Evolutionary conservation across 305 asterid genomes (phyloP).

Genomic region (Rubia balearica): DNA sequence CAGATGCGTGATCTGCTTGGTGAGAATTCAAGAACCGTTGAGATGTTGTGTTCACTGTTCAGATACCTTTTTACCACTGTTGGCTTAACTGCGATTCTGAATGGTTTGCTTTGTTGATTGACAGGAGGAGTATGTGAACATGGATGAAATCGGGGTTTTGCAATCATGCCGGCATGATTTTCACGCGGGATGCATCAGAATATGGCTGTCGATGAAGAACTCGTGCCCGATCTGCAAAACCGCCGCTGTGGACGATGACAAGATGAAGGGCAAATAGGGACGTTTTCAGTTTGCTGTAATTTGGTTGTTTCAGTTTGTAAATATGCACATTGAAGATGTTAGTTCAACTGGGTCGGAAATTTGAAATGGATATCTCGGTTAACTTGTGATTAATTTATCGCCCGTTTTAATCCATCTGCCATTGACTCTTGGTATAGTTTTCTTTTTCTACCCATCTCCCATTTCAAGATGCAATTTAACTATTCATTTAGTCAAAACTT

Average conservation of each 20-base stretch:
- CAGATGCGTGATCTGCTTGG: constrained; percentile 68
- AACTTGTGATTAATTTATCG: constrained; percentile 7
- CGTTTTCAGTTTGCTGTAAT: constrained; percentile 12
- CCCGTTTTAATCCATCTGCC: not conserved
- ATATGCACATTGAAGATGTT: constrained; percentile 21
- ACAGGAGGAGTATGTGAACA: constrained; percentile 66
- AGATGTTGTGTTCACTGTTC: not conserved
- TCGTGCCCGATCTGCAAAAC: constrained; percentile 70
- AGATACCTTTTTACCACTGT: not conserved
- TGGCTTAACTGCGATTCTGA: not conserved
- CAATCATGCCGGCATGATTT: constrained; percentile 63
- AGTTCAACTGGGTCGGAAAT: constrained; percentile 23
- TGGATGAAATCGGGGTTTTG: constrained; percentile 60
- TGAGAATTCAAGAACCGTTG: constrained; percentile 23
- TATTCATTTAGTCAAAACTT: too few relatives aligned
- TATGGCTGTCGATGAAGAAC: constrained; percentile 76
- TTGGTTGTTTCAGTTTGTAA: constrained; percentile 25
- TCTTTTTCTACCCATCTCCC: too few relatives aligned
- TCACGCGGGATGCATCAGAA: constrained; percentile 61
- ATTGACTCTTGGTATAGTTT: too few relatives aligned
- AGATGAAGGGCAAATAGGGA: constrained; percentile 17
- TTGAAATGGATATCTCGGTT: constrained; percentile 21
- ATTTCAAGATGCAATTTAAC: too few relatives aligned
- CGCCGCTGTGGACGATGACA: constrained; percentile 50
- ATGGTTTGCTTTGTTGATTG: not conserved